These are phyloP conservation scores for Jatropha curcas DNA, from an alignment of 345 rosid genomes.

Conservation along the genomic window DNA sequence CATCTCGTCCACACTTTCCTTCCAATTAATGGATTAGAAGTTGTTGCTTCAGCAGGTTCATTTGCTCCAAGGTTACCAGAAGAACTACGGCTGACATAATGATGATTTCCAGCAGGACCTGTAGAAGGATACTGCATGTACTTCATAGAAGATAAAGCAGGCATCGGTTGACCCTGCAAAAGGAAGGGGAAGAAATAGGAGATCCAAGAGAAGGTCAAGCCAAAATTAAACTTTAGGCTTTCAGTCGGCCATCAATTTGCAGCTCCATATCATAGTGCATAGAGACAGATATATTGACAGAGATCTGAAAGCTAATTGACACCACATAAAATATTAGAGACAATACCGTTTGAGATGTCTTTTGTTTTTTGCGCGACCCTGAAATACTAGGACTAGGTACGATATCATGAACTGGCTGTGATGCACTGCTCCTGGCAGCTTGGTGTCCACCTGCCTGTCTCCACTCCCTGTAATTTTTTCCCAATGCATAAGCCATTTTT, in stretches of 20 bases:
- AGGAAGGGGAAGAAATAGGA: slow-evolving; percentile 9
- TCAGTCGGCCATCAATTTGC: slow-evolving; percentile 12
- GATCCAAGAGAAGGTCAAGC: slow-evolving; percentile 8
- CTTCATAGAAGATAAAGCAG: slow-evolving; percentile 41
- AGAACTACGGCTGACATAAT: slow-evolving; percentile 47
- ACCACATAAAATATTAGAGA: slow-evolving; percentile 21
- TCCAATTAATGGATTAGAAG: slow-evolving; percentile 56
- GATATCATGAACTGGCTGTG: slow-evolving; percentile 59
- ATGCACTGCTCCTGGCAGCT: slow-evolving; percentile 49
- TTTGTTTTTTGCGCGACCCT: slow-evolving; percentile 83
- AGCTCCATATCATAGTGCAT: slow-evolving; percentile 20
- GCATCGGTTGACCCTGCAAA: slow-evolving; percentile 41
- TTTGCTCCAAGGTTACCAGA: slow-evolving; percentile 47
- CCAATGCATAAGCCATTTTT: slow-evolving; percentile 6
- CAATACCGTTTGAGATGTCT: slow-evolving; percentile 64
- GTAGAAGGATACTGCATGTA: slow-evolving; percentile 58
- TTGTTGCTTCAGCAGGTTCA: slow-evolving; percentile 53
- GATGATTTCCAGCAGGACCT: slow-evolving; percentile 55
- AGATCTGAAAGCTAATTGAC: slow-evolving; percentile 12
- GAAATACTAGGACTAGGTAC: slow-evolving; percentile 75
- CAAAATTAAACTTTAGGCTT: not conserved
- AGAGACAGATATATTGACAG: slow-evolving; percentile 7
- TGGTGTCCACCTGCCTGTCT: slow-evolving; percentile 74
- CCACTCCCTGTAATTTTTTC: slow-evolving; percentile 70
- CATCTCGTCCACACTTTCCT: slow-evolving; percentile 97